Evolutionary conservation across 2,329 filamentous ascomycete species (phyloP).

Genomic region (Paracorniculantispora psalliotae): DNA sequence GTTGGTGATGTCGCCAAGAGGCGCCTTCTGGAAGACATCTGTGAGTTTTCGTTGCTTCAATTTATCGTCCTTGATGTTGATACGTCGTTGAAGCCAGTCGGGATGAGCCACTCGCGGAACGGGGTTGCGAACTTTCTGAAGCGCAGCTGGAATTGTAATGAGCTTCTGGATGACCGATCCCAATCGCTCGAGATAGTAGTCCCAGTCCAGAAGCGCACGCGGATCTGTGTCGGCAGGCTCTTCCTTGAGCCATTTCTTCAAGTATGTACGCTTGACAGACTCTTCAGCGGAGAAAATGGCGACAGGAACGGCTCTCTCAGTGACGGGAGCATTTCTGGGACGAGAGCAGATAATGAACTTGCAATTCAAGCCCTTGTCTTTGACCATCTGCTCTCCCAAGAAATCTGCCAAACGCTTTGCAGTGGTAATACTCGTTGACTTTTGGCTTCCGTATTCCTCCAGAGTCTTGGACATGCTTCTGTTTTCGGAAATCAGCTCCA

Average conservation of each 20-base stretch:
- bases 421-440: constrained; percentile 98
- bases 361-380: constrained; percentile 98
- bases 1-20: constrained; percentile 70
- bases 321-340: constrained; percentile 85
- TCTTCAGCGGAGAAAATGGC: constrained; percentile 96
- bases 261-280: constrained; percentile 77
- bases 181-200: constrained; percentile 93
- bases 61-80: constrained; percentile 92
- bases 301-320: constrained; percentile 88
- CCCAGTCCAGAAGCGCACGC: constrained; percentile 86
- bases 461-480: constrained; percentile 96
- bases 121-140: constrained; percentile 92
- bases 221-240: constrained; percentile 90
- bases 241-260: constrained; percentile 94
- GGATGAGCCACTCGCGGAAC: constrained; percentile 91
- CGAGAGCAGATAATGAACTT: constrained; percentile 96
- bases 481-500: constrained; percentile 99
- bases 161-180: constrained; percentile 98
- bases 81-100: constrained; percentile 91
- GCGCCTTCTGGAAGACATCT: constrained; percentile 71
- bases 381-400: constrained; percentile 96
- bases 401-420: constrained; percentile 94
- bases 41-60: constrained; percentile 99
- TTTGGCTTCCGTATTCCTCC: constrained; percentile 91
- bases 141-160: constrained; percentile 93